Evolutionary conservation across 1,139 yeast species (phyloP), one percentile per base, ranked within the genome.

Genomic region (Pichia sp.): DNA sequence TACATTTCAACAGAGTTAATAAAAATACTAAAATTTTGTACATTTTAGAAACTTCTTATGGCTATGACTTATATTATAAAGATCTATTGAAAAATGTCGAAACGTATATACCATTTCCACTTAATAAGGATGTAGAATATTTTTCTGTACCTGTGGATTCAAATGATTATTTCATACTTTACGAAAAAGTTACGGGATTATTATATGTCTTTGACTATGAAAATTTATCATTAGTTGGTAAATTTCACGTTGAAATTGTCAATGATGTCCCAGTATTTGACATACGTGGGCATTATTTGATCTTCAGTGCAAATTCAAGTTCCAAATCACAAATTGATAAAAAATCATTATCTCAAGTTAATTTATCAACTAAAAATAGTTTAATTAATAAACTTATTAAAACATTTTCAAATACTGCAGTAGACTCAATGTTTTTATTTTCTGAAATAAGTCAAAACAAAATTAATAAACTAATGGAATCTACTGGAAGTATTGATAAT

Each of bases 391-490:
- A 73, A 46, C 69, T 78, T 1, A 56, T 78, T 45, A 69, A 73
- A 8, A 65, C 70, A 22, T 55, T 79, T 20, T 76, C 82, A 3
- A 70, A 70, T 46, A 67, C 73, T 4, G 80, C 84, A 0, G 60
- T 78, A 24, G 84, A 79, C 59, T 75, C 80, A 4, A 58, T 78
- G 29, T 63, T 70, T 50, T 69, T 70, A 54, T 55, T 78, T 16
- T 70, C 81, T 0, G 78, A 76, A 49, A 60, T 70, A 7, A 69
- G 79, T 11, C 68, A 76, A n/a, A 60, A 65, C 7, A 70, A 68
- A 43, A 55, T 76, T 22, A 70, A 65, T 41, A 60, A 63, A n/a
- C 67, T 69, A 51, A 62, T 71, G 55, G 60, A 61, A 25, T 16
- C 16, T 16, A 16, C 16, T 16, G 16, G 16, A 16, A 16, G 16